Base-by-base conservation (phyloP, 2,329 filamentous ascomycete species). In the Xylaria sp. region DNA sequence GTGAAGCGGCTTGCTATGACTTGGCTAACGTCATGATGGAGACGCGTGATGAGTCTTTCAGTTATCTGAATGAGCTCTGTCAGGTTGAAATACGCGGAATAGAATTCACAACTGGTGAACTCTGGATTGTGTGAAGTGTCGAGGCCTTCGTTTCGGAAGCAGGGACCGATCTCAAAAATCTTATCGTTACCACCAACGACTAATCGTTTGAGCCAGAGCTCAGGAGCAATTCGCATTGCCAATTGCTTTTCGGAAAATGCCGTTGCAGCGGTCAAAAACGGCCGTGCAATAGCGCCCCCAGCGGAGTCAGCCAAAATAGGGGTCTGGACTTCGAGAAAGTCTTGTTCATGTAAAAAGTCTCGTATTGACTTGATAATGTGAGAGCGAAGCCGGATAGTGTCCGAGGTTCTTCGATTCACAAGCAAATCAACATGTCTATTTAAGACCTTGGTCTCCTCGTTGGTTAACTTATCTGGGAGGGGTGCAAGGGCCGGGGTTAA, bases 61-160 rank as follows among this genome's bases (percentile, higher is more conserved):
- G 95, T 98, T 76, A 89, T 87, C 22, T 79, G 77, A 75, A 97
- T 94, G 57, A 98, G 82, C 47, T 92, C 87, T 39, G 89, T 82
- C 0, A 97, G 85, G 70, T 90, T 92, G 67, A 91, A 89, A 74
- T 94, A 96, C 2, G 94, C 90, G 68, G 92, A 90, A 80, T 99
- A 99, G 81, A 97, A 98, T 80, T 99, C 96, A 83, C 95, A 98
- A 67, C 93, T 98, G 50, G 92, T 96, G 80, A 98, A 99, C 77
- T 99, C 96, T 0, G 96, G 95, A 76, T 99, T 99, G 78, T 99
- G 96, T 0, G 93, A 97, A 33, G 87, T 87, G 78, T 97, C 94
- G 39, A 97, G 81, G 78, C 93, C 93, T 81, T 99, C 96, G 77
- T 99, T 99, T 49, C 96, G 89, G 79, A 99, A 99, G 13, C 90